Conservation (phyloP, 2,329 filamentous ascomycete genomes). For the Diaporthe destruens region DNA sequence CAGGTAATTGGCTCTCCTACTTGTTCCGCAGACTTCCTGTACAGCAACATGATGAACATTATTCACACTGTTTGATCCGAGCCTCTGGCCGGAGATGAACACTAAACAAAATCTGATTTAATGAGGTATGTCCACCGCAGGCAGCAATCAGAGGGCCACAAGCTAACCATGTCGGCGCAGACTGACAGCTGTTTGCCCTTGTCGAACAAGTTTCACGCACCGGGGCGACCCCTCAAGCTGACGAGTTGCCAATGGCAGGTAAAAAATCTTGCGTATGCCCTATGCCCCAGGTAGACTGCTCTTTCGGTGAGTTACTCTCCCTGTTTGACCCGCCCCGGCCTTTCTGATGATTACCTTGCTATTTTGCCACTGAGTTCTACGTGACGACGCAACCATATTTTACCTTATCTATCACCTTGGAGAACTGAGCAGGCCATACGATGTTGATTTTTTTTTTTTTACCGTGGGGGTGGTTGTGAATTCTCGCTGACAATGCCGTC, state of each 20-base stretch:
- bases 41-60: constrained; percentile 63
- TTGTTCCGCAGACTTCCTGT: constrained; percentile 39
- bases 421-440: constrained; percentile 66
- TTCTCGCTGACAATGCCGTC: constrained; percentile 30
- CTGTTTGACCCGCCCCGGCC: constrained; percentile 45
- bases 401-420: constrained; percentile 66
- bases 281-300: background rate
- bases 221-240: constrained; percentile 22
- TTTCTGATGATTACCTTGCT: constrained; percentile 65
- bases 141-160: too few species aligned
- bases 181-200: constrained; percentile 41
- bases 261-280: constrained; percentile 7
- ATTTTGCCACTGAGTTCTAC: constrained; percentile 64
- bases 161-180: constrained; percentile 33
- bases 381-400: constrained; percentile 60
- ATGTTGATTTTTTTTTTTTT: constrained; percentile 31
- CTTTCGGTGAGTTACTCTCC: constrained; percentile 33
- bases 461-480: constrained; percentile 24
- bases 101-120: constrained; percentile 67
- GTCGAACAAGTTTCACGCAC: constrained; percentile 24
- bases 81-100: constrained; percentile 64
- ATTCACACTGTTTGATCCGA: constrained; percentile 73
- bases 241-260: constrained; percentile 35
- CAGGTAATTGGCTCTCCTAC: constrained; percentile 43
- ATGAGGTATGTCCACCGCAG: constrained; percentile 54